Evolutionary conservation across 805 yeast genomes (phyloP).

Genomic region (Vanderwaltozyma verrucispora): DNA sequence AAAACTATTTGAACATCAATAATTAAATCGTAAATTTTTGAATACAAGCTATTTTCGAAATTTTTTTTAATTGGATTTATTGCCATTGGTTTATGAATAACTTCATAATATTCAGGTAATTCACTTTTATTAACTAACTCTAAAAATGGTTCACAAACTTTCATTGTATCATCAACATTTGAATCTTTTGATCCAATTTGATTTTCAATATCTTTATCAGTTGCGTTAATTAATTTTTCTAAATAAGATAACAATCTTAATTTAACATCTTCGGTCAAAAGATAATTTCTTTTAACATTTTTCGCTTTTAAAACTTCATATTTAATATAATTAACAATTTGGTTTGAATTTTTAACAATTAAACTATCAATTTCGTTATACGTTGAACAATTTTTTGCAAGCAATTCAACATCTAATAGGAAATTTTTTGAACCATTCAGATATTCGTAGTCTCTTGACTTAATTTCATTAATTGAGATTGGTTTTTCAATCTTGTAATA

Average conservation of each 20-base stretch:
- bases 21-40: slow-evolving; percentile 48
- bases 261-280: slow-evolving; percentile 20
- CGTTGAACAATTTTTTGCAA: slow-evolving; percentile 60
- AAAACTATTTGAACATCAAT: slow-evolving; percentile 56
- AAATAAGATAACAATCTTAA: slow-evolving; percentile 10
- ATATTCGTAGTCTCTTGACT: slow-evolving; percentile 29
- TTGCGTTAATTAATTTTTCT: slow-evolving; percentile 22
- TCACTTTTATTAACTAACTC: slow-evolving; percentile 59
- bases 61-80: slow-evolving; percentile 47
- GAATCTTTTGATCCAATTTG: slow-evolving; percentile 7
- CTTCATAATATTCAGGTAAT: slow-evolving; percentile 72
- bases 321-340: slow-evolving; percentile 45
- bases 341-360: slow-evolving; percentile 56
- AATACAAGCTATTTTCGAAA: slow-evolving; percentile 42
- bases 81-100: slow-evolving; percentile 67
- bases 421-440: slow-evolving; percentile 31
- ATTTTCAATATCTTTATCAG: slow-evolving; percentile 16
- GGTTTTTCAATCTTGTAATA: slow-evolving; percentile 56
- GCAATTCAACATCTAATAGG: slow-evolving; percentile 48
- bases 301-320: slow-evolving; percentile 36
- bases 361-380: slow-evolving; percentile 60
- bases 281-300: slow-evolving; percentile 24
- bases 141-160: slow-evolving; percentile 60
- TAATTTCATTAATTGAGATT: slow-evolving; percentile 59
- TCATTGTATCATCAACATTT: slow-evolving; percentile 18